Percentiles rank a stretch among this genome's conserved stretches.
Conservation (phyloP, 768 basidiomycete species). For the Dendrothele bispora region DNA sequence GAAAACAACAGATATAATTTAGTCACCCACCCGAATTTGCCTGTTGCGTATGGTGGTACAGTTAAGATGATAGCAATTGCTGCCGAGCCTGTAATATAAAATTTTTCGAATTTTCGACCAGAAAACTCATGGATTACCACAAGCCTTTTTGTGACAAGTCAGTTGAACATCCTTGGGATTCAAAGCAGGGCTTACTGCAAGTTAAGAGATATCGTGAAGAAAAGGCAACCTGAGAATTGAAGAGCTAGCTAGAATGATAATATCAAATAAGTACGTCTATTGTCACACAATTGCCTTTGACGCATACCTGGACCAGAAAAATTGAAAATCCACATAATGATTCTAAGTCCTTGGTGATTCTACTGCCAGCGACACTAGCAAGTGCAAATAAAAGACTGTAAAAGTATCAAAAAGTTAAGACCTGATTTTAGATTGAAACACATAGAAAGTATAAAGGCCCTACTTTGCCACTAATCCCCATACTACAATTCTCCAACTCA, state of each 20-base stretch:
- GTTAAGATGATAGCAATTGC: conserved; percentile 11
- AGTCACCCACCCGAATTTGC: conserved; percentile 22
- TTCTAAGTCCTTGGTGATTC: conserved; percentile 8
- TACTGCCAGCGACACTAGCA: conserved; percentile 16
- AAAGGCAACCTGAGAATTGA: conserved; percentile 19
- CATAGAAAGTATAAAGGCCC: too few species aligned
- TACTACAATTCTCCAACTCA: conserved; percentile 20
- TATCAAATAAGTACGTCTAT: background rate
- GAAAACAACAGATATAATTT: too few species aligned
- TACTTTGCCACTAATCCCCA: conserved; percentile 19
- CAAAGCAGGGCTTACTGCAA: conserved; percentile 15
- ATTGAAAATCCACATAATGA: conserved; percentile 19
- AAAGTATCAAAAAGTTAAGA: too few species aligned
- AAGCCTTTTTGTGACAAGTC: conserved; percentile 10
- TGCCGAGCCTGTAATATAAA: conserved; percentile 15
- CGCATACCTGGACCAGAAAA: conserved; percentile 18
- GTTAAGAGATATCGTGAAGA: conserved; percentile 21
- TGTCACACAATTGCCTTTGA: too few species aligned
- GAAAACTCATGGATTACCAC: conserved; percentile 19
- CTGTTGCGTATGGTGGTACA: conserved; percentile 19
- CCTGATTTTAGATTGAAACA: too few species aligned
- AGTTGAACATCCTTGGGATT: background rate
- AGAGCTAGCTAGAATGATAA: conserved; percentile 14
- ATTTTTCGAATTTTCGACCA: conserved; percentile 19
- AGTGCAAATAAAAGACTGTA: conserved; percentile 20